Conservation (phyloP, 345 rosid species). For the Citrus unshiu region DNA sequence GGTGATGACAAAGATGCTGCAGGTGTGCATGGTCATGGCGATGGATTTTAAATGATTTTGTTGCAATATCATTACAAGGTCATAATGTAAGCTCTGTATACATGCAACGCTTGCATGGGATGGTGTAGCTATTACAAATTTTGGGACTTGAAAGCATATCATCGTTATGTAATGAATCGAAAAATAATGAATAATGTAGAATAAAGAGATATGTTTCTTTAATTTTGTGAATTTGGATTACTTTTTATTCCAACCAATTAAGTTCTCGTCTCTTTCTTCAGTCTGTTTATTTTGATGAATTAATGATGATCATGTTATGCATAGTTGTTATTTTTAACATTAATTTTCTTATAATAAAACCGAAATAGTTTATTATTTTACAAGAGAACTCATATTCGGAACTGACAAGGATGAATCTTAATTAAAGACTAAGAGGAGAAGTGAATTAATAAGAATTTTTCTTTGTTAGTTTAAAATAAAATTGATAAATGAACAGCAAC, state of each 20-base stretch:
- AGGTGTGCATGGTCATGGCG: not conserved
- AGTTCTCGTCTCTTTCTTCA: not conserved
- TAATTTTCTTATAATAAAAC: no score
- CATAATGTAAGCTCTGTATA: not conserved
- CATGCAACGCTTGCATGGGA: not conserved
- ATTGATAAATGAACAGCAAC: no score
- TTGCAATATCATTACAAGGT: not conserved
- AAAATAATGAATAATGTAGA: not conserved
- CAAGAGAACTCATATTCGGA: no score
- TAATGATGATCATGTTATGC: no score
- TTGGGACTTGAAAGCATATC: no score
- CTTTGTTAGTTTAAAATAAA: no score
- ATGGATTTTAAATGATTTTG: not conserved
- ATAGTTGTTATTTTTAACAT: no score
- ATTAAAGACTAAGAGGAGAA: no score
- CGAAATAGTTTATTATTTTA: no score
- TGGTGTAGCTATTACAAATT: no score
- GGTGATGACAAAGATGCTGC: not conserved
- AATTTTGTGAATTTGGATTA: not conserved
- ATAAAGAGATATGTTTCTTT: not conserved
- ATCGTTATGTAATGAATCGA: not conserved
- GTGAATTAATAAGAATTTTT: no score
- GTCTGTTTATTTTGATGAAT: not conserved
- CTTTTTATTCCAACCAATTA: not conserved
- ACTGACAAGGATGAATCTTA: no score